phyloP scores from a whole-genome alignment of 768 basidiomycete genomes.

The Ramaria sp. region DNA sequence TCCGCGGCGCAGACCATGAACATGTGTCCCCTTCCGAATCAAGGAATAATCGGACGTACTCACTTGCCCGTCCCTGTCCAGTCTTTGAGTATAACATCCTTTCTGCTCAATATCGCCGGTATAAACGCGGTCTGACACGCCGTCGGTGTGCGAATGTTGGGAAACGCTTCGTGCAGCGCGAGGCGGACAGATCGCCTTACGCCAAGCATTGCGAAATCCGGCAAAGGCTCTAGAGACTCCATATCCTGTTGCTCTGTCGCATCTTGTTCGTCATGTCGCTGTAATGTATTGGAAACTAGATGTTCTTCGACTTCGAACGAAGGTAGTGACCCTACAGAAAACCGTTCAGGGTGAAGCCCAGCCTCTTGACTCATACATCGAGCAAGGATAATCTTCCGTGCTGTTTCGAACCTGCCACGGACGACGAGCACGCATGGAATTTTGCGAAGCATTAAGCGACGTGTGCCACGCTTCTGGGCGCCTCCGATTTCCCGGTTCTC shows the following conservation, averaged over 20 bases:
- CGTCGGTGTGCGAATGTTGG: conserved; percentile 47
- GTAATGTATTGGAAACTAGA: neutral
- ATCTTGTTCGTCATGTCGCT: neutral
- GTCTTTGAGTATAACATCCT: conserved; percentile 58
- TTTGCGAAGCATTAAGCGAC: conserved; percentile 6
- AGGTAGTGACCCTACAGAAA: neutral
- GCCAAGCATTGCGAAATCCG: conserved; percentile 28
- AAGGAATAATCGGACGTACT: conserved; percentile 17
- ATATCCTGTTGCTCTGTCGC: neutral
- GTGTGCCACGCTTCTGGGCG: too few relatives aligned
- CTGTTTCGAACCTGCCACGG: neutral
- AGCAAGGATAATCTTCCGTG: neutral
- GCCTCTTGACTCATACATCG: neutral
- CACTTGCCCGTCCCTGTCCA: conserved; percentile 75
- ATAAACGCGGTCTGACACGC: conserved; percentile 49
- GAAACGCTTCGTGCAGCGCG: conserved; percentile 49
- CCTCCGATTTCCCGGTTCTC: too few relatives aligned
- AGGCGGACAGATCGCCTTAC: conserved; percentile 36
- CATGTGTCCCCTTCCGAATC: neutral
- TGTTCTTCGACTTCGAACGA: neutral
- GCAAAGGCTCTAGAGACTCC: neutral
- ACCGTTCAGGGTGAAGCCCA: neutral
- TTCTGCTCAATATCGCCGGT: conserved; percentile 41
- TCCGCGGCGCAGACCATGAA: neutral
- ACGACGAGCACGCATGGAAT: conserved; percentile 1